Evolutionary conservation across 2,329 filamentous ascomycete species (phyloP), one percentile per base, ranked within the genome.

Genomic region (Chalaropsis thielavioides): DNA sequence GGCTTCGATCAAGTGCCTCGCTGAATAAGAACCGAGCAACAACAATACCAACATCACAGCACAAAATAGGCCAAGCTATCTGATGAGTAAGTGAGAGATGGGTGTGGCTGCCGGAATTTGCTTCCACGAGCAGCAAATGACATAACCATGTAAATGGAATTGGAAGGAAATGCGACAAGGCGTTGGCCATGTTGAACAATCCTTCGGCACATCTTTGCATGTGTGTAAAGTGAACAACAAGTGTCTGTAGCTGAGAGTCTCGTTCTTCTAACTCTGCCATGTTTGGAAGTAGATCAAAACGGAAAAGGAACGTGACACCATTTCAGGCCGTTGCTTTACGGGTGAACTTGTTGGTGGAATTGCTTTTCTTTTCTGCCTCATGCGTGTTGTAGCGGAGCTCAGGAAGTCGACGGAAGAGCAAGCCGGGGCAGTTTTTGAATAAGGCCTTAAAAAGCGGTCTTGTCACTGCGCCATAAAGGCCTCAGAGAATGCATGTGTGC

Each of bases 11-110:
- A 19, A 35, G 31, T 35, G n/a, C 13, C 17, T 31, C 17, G 51
- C 24, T 35, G 51, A 58, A 58, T 58, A 58, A 58, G 51, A n/a
- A 13, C 15, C 31, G 17, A n/a, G 24, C 51, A 35, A 22, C 24
- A 58, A 58, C 51, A 58, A 58, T 27, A 58, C 51, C 27, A 58
- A 58, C 51, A 58, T 58, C 51, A 35, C 31, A n/a, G 51, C 51
- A 58, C 24, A 6, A 58, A 6, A 17, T 31, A 17, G 51, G 17
- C 7, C 27, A 38, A 58, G 51, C 17, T 35, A 10, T 19, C 27
- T 58, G 51, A 27, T 58, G 51, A 58, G 51, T 58, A 58, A 58
- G 51, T 58, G 24, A 46, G 11, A 19, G 43, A n/a, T 8, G 27
- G 17, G 27, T n/a, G 27, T 31, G 31, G 27, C 13, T 17, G 17